Conservation (phyloP, 1,284 basidiomycete species). For the Irpex sp. region DNA sequence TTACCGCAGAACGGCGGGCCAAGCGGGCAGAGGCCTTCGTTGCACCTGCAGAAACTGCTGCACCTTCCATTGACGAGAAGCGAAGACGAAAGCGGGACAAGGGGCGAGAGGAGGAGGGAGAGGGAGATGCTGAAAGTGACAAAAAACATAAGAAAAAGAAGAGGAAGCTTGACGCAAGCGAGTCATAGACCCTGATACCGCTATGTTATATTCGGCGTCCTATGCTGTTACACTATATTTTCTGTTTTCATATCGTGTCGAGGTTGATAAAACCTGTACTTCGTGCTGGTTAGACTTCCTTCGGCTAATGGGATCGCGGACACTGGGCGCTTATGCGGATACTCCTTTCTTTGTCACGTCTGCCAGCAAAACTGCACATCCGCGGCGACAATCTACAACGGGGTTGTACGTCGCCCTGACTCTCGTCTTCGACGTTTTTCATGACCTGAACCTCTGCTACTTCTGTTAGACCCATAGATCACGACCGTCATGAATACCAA, state of each 20-base stretch:
- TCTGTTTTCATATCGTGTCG: not conserved
- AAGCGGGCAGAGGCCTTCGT: conserved; percentile 83
- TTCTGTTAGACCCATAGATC: conserved; percentile 2
- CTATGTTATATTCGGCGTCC: not conserved
- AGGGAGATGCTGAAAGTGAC: conserved; percentile 13
- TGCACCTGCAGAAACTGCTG: conserved; percentile 73
- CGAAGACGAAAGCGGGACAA: conserved; percentile 49
- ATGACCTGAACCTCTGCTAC: conserved; percentile 7
- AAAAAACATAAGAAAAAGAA: conserved; percentile 32
- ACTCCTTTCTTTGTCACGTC: not conserved
- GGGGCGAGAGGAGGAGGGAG: conserved; percentile 18
- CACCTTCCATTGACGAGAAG: conserved; percentile 76
- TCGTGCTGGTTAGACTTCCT: not conserved
- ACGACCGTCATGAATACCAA: conserved; percentile 57
- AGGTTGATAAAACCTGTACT: not conserved
- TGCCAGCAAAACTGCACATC: not conserved
- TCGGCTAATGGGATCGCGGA: not conserved
- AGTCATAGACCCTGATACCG: not conserved
- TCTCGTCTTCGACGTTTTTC: not conserved
- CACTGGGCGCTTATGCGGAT: not conserved
- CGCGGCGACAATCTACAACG: not conserved
- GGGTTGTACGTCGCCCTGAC: not conserved
- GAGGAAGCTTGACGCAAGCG: conserved; percentile 14
- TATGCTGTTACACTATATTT: not conserved
- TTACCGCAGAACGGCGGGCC: conserved; percentile 62